A percentile compares a stretch with the other conserved stretches of the same genome.
Evolutionary conservation across 1,139 yeast genomes (phyloP).

Genomic region (Fermentozyma sake): DNA sequence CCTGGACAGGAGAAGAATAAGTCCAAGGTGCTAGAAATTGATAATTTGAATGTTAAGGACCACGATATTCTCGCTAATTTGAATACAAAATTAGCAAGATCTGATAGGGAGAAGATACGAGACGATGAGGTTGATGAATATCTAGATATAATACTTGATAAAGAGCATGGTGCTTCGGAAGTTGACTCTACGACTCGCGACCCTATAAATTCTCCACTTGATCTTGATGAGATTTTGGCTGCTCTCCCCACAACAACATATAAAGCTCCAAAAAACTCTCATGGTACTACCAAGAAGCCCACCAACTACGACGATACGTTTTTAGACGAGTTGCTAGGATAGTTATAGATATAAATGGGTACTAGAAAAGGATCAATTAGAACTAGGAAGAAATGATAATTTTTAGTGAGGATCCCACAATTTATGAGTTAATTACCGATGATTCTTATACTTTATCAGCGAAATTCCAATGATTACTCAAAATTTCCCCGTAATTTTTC

Average conservation of each 20-base stretch:
- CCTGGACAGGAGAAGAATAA: conserved; percentile 5
- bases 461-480: too few species aligned
- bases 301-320: conserved; percentile 10
- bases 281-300: not conserved
- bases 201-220: too few species aligned
- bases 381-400: too few species aligned
- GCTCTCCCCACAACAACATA: not conserved
- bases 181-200: not conserved
- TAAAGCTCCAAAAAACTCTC: too few species aligned
- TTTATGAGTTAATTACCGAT: too few species aligned
- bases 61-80: conserved; percentile 21
- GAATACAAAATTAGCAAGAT: conserved; percentile 19
- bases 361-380: too few species aligned
- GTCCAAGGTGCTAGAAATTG: conserved; percentile 32
- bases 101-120: conserved; percentile 3
- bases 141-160: conserved; percentile 13
- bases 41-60: conserved; percentile 27
- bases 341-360: too few species aligned
- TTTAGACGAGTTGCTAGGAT: conserved; percentile 15
- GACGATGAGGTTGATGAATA: conserved; percentile 18
- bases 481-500: too few species aligned
- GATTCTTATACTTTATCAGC: too few species aligned
- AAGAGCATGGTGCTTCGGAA: too few species aligned
- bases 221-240: conserved; percentile 1
- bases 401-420: too few species aligned